Conservation (phyloP, 345 rosid species). For the Balakata baccata region DNA sequence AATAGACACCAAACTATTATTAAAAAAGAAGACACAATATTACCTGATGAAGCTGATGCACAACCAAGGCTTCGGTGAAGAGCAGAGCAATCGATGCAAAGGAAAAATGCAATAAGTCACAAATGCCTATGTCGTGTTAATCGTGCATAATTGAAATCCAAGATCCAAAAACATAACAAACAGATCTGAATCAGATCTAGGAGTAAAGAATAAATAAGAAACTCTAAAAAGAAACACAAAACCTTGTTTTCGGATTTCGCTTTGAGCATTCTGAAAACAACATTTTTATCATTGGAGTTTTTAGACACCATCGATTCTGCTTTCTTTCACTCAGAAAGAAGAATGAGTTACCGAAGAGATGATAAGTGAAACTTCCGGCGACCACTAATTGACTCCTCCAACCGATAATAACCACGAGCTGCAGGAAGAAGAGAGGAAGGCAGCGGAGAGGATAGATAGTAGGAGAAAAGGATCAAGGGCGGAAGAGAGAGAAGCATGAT, state of each 20-base stretch:
- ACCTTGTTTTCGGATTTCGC: slow-evolving; percentile 97
- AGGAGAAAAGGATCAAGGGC: too few relatives aligned
- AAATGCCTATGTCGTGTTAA: slow-evolving; percentile 93
- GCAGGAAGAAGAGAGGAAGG: too few relatives aligned
- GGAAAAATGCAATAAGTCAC: slow-evolving; percentile 97
- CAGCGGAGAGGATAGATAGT: too few relatives aligned
- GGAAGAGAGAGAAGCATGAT: too few relatives aligned
- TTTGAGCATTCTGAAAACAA: slow-evolving; percentile 75
- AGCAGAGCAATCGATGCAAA: slow-evolving; percentile 98
- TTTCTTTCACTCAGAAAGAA: not conserved
- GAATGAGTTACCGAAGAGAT: slow-evolving; percentile 4
- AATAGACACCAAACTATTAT: not conserved
- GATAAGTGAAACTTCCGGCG: too few relatives aligned
- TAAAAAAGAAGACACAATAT: slow-evolving; percentile 2
- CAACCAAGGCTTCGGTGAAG: slow-evolving; percentile 89
- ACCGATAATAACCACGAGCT: too few relatives aligned
- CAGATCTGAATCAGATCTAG: slow-evolving; percentile 45
- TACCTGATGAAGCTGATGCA: slow-evolving; percentile 97
- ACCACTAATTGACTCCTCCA: too few relatives aligned
- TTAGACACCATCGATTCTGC: slow-evolving; percentile 58
- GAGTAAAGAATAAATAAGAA: not conserved
- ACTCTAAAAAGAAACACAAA: not conserved
- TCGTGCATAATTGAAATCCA: slow-evolving; percentile 25
- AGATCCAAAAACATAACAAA: slow-evolving; percentile 26
- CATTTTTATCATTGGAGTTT: slow-evolving; percentile 55